phyloP scores from a whole-genome alignment of 441 rosid genomes.

The Jatropha podagrica region DNA sequence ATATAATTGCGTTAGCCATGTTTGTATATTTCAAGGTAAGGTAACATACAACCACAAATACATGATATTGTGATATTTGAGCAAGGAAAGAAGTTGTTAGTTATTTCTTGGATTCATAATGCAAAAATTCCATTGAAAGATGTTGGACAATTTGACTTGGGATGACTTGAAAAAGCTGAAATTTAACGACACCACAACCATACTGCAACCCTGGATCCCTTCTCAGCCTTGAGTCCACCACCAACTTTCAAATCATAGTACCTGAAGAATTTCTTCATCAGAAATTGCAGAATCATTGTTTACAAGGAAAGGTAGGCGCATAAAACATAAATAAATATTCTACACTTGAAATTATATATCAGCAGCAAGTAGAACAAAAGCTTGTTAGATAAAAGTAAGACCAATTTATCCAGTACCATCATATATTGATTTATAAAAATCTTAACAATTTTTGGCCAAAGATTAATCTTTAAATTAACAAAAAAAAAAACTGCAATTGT shows the following conservation, averaged over 20 bases:
- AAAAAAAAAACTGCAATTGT: neutral
- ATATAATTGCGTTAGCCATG: neutral
- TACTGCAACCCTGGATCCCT: conserved; percentile 98
- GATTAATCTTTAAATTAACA: neutral
- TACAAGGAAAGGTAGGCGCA: neutral
- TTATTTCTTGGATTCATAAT: neutral
- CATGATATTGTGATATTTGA: neutral
- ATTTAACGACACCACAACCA: conserved; percentile 66
- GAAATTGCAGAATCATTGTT: conserved; percentile 16
- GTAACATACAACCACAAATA: conserved; percentile 10
- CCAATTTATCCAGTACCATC: neutral
- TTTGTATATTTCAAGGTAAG: neutral
- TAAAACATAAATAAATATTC: neutral
- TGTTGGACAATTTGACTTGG: neutral
- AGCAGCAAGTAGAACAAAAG: conserved; percentile 7
- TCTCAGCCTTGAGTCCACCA: conserved; percentile 66
- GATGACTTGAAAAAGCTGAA: conserved; percentile 20
- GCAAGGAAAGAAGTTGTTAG: neutral
- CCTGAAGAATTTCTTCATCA: conserved; percentile 41
- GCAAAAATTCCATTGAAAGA: conserved; percentile 5
- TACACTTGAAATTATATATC: neutral
- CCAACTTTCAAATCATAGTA: conserved; percentile 93
- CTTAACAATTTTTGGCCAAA: neutral
- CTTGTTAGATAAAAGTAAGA: neutral
- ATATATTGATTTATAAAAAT: neutral